These are phyloP conservation scores for Lunasporangiospora selenospora DNA, from an alignment of 192 early-diverging fungal genomes.

Conservation along the genomic window DNA sequence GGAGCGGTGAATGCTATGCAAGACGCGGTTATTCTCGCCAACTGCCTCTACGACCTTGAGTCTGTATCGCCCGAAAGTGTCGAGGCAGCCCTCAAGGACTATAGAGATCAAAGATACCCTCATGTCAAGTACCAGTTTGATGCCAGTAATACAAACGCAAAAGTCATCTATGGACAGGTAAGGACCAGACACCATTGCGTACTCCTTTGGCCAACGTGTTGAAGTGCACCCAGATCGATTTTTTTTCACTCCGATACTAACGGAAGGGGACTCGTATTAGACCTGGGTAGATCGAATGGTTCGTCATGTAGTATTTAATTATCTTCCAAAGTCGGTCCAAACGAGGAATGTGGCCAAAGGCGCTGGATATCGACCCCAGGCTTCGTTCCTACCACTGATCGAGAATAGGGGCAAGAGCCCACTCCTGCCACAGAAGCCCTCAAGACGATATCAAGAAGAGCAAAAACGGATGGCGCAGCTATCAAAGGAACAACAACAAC, in stretches of 20 bases:
- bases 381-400: not conserved
- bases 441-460: constrained; percentile 1
- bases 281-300: not conserved
- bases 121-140: not conserved
- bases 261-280: too few species aligned
- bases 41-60: constrained; percentile 10
- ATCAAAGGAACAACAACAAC: too few species aligned
- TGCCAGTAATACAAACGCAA: not conserved
- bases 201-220: too few species aligned
- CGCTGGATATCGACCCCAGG: constrained; percentile 4
- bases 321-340: constrained; percentile 5
- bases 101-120: constrained; percentile 3
- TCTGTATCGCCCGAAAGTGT: not conserved
- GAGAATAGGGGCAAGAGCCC: not conserved
- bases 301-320: constrained; percentile 8
- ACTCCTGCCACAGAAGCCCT: not conserved
- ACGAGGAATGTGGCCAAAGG: constrained; percentile 9
- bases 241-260: too few species aligned
- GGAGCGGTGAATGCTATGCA: constrained; percentile 26
- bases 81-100: constrained; percentile 8
- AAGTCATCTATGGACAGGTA: constrained; percentile 3
- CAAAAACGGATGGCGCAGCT: too few species aligned
- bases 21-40: constrained; percentile 18
- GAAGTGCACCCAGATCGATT: too few species aligned
- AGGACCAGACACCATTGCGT: too few species aligned